These are phyloP conservation scores for Coix lacrymajobi DNA, from an alignment of 176 grass and related monocot species.

Conservation along the genomic window DNA sequence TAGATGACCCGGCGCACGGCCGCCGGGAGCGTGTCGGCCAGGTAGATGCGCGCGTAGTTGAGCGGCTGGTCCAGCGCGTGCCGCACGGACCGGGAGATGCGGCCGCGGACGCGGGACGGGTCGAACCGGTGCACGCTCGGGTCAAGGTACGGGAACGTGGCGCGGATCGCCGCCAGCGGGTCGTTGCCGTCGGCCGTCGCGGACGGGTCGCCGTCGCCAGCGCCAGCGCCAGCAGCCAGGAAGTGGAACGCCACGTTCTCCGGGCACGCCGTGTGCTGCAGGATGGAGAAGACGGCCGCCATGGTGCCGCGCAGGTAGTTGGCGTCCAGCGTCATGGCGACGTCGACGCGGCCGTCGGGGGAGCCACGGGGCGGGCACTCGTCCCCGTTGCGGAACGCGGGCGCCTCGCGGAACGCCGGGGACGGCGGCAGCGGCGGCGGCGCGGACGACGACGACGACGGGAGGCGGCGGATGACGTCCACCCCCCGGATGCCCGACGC, in stretches of 20 bases:
- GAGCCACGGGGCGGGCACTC: constrained; percentile 29
- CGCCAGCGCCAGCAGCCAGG: constrained; percentile 9
- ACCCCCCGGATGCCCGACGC: constrained; percentile 41
- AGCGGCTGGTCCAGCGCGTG: constrained; percentile 88
- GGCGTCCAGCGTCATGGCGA: constrained; percentile 92
- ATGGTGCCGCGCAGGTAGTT: constrained; percentile 89
- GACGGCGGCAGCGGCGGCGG: background rate
- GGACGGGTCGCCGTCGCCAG: background rate
- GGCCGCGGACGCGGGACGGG: constrained; percentile 48
- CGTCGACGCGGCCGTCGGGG: constrained; percentile 35
- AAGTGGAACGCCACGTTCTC: constrained; percentile 81
- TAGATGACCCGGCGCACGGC: constrained; percentile 63
- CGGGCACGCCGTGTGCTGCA: constrained; percentile 83
- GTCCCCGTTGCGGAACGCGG: constrained; percentile 61
- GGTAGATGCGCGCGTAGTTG: constrained; percentile 94
- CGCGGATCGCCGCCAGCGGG: constrained; percentile 42
- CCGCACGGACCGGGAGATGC: constrained; percentile 81
- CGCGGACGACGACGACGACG: background rate
- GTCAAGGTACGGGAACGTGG: constrained; percentile 74
- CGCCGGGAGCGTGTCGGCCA: constrained; percentile 63
- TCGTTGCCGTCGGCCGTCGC: constrained; percentile 23
- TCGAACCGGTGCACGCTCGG: constrained; percentile 66
- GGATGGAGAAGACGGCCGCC: constrained; percentile 86
- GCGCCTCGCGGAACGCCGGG: constrained; percentile 52
- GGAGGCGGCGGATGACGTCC: constrained; percentile 35